Conservation (phyloP, 73 alveolate species). For the Vitrella brassicaformis region DNA sequence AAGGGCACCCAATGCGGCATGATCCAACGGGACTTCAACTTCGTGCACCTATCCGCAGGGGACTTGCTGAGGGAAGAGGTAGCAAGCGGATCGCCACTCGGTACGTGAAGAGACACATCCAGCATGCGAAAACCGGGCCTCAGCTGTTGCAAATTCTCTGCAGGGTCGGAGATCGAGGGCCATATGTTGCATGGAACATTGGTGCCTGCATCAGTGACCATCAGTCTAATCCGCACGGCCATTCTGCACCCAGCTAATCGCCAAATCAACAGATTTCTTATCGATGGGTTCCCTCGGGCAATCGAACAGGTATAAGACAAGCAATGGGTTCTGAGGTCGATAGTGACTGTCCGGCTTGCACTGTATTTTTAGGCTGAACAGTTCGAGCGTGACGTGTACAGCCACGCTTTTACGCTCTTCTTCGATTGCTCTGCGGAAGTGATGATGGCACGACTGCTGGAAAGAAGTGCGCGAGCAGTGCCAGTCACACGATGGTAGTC, state of each 20-base stretch:
- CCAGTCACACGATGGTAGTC: no score
- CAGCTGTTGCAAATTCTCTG: no score
- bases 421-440: constrained; percentile 81
- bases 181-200: constrained; percentile 50
- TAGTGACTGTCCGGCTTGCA: constrained; percentile 23
- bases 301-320: constrained; percentile 55
- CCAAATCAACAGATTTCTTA: constrained; percentile 46
- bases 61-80: constrained; percentile 65
- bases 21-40: constrained; percentile 48
- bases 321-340: no score
- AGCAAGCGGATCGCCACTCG: constrained; percentile 13
- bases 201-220: constrained; percentile 61
- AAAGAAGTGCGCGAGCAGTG: constrained; percentile 83
- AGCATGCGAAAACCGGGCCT: neutral
- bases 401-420: constrained; percentile 57
- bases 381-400: no score
- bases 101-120: neutral
- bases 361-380: constrained; percentile 10
- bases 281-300: constrained; percentile 80
- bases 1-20: constrained; percentile 84
- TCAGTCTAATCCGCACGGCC: constrained; percentile 44
- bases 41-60: constrained; percentile 68
- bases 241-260: constrained; percentile 6
- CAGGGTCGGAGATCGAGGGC: constrained; percentile 43
- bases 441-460: constrained; percentile 69